Conservation (phyloP, 2,329 filamentous ascomycete species). For the Claviceps paspali region DNA sequence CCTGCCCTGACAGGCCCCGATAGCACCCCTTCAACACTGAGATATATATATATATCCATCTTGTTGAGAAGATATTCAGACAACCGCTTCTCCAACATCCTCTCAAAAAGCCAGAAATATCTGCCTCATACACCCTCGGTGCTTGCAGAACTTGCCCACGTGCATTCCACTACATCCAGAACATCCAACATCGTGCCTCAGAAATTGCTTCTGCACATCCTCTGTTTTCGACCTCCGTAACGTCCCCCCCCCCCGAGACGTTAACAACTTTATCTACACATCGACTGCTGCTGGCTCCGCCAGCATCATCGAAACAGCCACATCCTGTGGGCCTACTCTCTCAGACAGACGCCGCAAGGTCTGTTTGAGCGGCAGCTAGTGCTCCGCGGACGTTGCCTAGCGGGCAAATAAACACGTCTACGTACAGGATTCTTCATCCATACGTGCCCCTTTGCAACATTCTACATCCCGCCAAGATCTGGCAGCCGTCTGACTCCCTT, state of each 20-base stretch:
- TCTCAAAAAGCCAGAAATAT: constrained; percentile 8
- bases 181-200: constrained; percentile 77
- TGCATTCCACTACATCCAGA: constrained; percentile 62
- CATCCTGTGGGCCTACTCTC: constrained; percentile 90
- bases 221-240: constrained; percentile 86
- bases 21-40: constrained; percentile 34
- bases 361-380: constrained; percentile 97
- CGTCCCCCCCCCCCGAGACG: constrained; percentile 56
- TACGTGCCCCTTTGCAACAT: too few species aligned
- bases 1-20: constrained; percentile 34
- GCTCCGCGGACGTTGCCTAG: constrained; percentile 58
- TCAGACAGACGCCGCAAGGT: constrained; percentile 85
- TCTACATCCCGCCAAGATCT: too few species aligned
- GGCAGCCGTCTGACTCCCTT: too few species aligned
- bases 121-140: constrained; percentile 58
- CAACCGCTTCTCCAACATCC: constrained; percentile 1
- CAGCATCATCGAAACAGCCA: constrained; percentile 52
- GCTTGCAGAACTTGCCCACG: constrained; percentile 55
- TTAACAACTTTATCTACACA: constrained; percentile 25
- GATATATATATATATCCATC: neutral
- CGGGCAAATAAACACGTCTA: constrained; percentile 16
- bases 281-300: constrained; percentile 71
- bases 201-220: constrained; percentile 68
- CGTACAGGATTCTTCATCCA: too few species aligned
- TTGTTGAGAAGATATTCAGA: too few species aligned